Evolutionary conservation across 495 filamentous ascomycete species (phyloP).

Genomic region (Achaetomiella virescens): DNA sequence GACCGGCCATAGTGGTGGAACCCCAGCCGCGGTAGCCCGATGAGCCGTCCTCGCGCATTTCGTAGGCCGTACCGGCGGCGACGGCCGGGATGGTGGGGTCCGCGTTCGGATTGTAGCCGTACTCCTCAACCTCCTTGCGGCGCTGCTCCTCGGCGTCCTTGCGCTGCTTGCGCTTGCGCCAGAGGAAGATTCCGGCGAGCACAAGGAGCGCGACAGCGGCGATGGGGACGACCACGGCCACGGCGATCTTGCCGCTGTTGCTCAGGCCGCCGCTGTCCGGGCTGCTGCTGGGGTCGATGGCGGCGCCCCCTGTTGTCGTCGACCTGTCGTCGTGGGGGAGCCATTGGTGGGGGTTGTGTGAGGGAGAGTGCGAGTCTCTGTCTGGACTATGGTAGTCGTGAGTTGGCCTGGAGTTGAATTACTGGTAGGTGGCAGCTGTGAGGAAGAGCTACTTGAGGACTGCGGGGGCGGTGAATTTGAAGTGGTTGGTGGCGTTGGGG

Average conservation of each 20-base stretch:
- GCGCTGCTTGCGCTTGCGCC: constrained; percentile 76
- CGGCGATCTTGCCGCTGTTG: constrained; percentile 63
- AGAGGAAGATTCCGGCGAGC: constrained; percentile 69
- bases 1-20: constrained; percentile 59
- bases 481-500: neutral
- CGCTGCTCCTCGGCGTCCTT: constrained; percentile 82
- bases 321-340: constrained; percentile 19
- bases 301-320: constrained; percentile 17
- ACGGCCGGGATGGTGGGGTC: constrained; percentile 75
- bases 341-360: neutral
- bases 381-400: constrained; percentile 10
- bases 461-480: neutral
- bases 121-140: constrained; percentile 93
- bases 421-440: neutral
- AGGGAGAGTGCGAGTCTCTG: constrained; percentile 9
- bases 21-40: constrained; percentile 94
- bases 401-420: constrained; percentile 3
- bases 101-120: constrained; percentile 91
- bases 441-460: neutral
- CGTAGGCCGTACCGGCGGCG: constrained; percentile 51
- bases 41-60: constrained; percentile 60
- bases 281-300: constrained; percentile 30
- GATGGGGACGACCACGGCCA: constrained; percentile 92
- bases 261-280: constrained; percentile 30
- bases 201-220: constrained; percentile 80